Evolutionary conservation across 768 basidiomycete species (phyloP).

Genomic region (Polyporus arcularius): DNA sequence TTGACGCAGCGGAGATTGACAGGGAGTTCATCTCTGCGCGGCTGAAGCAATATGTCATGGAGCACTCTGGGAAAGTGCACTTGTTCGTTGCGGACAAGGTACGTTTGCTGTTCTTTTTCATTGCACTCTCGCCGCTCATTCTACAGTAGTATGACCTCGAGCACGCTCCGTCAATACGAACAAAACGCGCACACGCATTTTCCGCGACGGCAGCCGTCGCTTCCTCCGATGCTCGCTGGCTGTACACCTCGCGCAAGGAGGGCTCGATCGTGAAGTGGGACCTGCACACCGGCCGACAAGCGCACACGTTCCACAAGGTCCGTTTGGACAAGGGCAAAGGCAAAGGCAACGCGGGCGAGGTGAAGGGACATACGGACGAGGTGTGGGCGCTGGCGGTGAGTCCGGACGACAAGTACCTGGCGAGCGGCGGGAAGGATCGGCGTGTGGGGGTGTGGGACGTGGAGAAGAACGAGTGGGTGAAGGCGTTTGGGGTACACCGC

Average conservation of each 20-base stretch:
- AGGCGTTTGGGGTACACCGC: conserved; percentile 77
- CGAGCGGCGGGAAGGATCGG: conserved; percentile 85
- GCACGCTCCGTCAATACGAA: conserved; percentile 54
- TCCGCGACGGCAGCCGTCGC: conserved; percentile 82
- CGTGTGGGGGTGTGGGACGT: conserved; percentile 86
- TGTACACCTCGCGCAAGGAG: conserved; percentile 91
- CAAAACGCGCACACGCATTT: conserved; percentile 67
- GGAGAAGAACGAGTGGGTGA: conserved; percentile 73
- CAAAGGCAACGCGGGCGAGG: conserved; percentile 60
- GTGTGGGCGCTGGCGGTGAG: conserved; percentile 83
- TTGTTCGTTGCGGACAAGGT: conserved; percentile 77
- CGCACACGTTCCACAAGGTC: conserved; percentile 60
- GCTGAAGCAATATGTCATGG: conserved; percentile 88
- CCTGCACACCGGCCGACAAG: conserved; percentile 60
- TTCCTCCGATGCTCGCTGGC: conserved; percentile 66
- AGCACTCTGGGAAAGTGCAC: conserved; percentile 87
- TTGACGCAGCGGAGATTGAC: conserved; percentile 95
- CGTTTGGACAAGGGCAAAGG: conserved; percentile 44
- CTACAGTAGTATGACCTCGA: conserved; percentile 57
- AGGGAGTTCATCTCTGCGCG: conserved; percentile 88
- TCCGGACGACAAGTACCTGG: conserved; percentile 81
- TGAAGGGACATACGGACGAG: conserved; percentile 84
- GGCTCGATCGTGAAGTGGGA: conserved; percentile 89
- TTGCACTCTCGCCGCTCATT: background rate
- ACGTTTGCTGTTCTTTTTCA: conserved; percentile 27